A percentile compares a stretch with the other conserved stretches of the same genome.
Conservation (phyloP, 805 yeast genomes). For the Pichia scutulata region DNA sequence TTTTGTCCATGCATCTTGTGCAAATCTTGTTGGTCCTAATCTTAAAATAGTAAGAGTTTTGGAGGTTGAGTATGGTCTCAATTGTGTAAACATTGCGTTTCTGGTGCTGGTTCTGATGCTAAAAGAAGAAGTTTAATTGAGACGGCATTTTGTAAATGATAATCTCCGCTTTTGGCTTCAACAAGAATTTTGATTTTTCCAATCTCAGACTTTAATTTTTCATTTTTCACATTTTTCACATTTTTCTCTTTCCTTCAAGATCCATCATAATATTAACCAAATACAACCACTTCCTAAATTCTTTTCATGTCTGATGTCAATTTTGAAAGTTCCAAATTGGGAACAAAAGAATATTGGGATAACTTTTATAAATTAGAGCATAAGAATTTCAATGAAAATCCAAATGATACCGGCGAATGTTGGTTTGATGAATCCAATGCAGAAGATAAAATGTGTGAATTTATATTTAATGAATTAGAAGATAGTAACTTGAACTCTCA, state of each 20-base stretch:
- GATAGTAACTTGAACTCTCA: constrained; percentile 17
- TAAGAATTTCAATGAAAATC: constrained; percentile 61
- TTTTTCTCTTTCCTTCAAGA: not conserved
- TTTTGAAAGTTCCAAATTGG: constrained; percentile 72
- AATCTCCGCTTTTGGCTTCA: no score
- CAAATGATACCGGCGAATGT: constrained; percentile 86
- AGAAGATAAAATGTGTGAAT: constrained; percentile 73
- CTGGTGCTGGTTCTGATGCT: no score
- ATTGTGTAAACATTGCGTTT: not conserved
- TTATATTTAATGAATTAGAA: constrained; percentile 32
- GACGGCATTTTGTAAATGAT: no score
- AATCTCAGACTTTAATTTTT: no score
- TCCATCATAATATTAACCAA: no score
- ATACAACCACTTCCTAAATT: not conserved
- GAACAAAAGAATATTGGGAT: constrained; percentile 91
- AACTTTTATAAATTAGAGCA: constrained; percentile 71
- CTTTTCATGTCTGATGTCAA: constrained; percentile 23
- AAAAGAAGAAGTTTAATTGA: no score
- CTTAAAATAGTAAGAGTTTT: constrained; percentile 53
- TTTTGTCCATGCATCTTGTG: constrained; percentile 55
- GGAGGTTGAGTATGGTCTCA: not conserved
- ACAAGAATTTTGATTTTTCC: no score
- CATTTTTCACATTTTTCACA: not conserved
- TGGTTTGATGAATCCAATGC: constrained; percentile 98
- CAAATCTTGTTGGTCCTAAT: constrained; percentile 53